Evolutionary conservation across 192 early-diverging fungal genomes (phyloP), one percentile per base, ranked within the genome.

Genomic region (Linnemannia zychae): DNA sequence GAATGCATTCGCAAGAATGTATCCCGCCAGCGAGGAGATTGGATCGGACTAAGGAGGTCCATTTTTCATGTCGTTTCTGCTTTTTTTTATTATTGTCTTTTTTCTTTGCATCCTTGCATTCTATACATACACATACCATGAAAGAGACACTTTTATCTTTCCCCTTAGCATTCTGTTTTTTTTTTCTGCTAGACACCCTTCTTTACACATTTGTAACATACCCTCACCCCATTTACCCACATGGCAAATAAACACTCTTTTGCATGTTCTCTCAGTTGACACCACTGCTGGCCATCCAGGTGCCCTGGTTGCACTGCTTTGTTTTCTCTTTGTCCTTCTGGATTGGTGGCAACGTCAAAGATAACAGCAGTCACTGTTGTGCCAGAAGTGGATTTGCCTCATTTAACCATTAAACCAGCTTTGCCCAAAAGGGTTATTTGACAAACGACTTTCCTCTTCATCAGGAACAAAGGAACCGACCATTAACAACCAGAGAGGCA

Each of bases 1-100:
- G 69, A 85, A 85, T 24, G 74, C 77, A 11, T 11, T 46, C n/a
- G 83, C 65, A 22, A 40, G 72, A 22, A 65, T 71, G 47, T 34
- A 49, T 18, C 67, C 69, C 28, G 3, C 16, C 24, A 66, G 31
- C 31, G 74, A 75, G 47, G 72, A 67, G 15, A 36, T 57, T 67
- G 81, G 75, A 77, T 67, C 37, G 0, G 68, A 72, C 13, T 77
- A 46, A 50, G 28, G n/a, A n/a, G n/a, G n/a, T n/a, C n/a, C n/a
- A n/a, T 63, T 18, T 52, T 57, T n/a, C 20, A n/a, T 53, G 11
- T 24, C 2, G 24, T 63, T 63, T 24, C 4, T 28, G 24, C 24
- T 24, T 28, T 60, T 60, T 11, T 31, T 11, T 60, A 24, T 31
- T 34, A n/a, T 34, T 71, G 17, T 40, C n/a, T 52, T 31, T 73